Conservation (phyloP, 1,284 basidiomycete genomes). For the Sutorius eximius region DNA sequence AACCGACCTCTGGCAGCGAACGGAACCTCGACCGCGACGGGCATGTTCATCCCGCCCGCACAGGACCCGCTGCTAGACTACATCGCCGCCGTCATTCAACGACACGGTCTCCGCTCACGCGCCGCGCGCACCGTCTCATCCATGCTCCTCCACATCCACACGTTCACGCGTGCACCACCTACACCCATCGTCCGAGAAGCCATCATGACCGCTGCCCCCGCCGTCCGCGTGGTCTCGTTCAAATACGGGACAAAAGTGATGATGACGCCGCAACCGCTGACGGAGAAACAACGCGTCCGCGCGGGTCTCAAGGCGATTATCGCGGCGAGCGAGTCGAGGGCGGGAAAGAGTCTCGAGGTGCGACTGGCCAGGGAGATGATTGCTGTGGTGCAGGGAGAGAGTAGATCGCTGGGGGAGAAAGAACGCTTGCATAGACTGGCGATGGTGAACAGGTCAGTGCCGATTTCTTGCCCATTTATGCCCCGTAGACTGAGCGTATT, state of each 20-base stretch:
- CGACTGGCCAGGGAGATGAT: constrained; percentile 77
- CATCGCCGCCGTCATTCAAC: constrained; percentile 66
- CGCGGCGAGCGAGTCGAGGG: constrained; percentile 51
- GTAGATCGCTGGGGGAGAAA: constrained; percentile 47
- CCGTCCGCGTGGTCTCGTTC: constrained; percentile 55
- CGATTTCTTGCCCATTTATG: background rate
- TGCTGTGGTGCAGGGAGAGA: constrained; percentile 60
- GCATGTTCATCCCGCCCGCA: constrained; percentile 65
- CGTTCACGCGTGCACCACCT: constrained; percentile 71
- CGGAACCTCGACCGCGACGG: background rate
- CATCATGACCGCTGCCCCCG: constrained; percentile 64
- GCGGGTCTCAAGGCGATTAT: constrained; percentile 70
- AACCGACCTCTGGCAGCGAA: background rate
- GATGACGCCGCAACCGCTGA: constrained; percentile 67
- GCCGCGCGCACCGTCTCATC: constrained; percentile 60
- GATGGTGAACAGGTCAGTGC: constrained; percentile 75
- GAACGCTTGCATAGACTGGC: constrained; percentile 64
- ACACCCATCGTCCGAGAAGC: constrained; percentile 78
- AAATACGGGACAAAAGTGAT: constrained; percentile 60
- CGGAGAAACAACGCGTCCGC: constrained; percentile 74
- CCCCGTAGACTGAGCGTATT: background rate
- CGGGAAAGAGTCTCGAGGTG: constrained; percentile 58
- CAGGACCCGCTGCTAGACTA: constrained; percentile 77
- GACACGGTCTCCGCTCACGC: constrained; percentile 65
- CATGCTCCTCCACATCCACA: constrained; percentile 70